Base-by-base conservation (phyloP, 75 land plant species). In the Cryptomeria japonica region DNA sequence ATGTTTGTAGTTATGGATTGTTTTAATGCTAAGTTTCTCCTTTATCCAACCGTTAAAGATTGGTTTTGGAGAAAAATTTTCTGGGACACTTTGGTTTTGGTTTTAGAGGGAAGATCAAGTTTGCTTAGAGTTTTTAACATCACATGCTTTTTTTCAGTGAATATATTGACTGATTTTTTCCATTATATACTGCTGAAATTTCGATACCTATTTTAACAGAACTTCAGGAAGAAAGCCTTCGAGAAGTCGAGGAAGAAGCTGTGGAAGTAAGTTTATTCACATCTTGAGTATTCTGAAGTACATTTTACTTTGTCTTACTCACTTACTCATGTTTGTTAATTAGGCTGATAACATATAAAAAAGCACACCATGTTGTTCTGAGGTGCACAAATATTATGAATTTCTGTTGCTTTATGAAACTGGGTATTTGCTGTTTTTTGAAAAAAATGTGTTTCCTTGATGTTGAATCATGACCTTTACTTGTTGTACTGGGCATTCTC, bases 171-270 rank as follows among this genome's bases (percentile, higher is more conserved):
- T 25, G 32, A 9, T 42, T n/a, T 80, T 15, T 79, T 10, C 1
- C 25, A 41, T 80, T 80, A 80, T 44, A 11, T 44, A 80, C 51
- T 28, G 49, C 44, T 44, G 41, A 42, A 80, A 28, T 39, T 9
- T 44, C 28, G 22, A 80, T 44, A 12, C 16, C 77, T 73, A 3
- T 80, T 10, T 44, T 44, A 19, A 44, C 47, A 80, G 84, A 80
- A 11, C 9, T 44, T 80, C 51, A 80, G 28, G 84, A 80, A 44
- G 84, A 80, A 31, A 44, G 31, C n/a, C 32, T 44, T 80, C n/a
- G 28, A 80, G 84, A 80, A 19, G 84, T 80, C 44, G 47, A 39
- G 25, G 84, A 80, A 16, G 84, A 80, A 44, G 47, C 84, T 8
- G 51, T 44, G 28, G 84, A 80, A 80, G 84, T 80, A 44, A 80